Base-by-base conservation (phyloP, 441 rosid species). In the Monsonia emarginata region DNA sequence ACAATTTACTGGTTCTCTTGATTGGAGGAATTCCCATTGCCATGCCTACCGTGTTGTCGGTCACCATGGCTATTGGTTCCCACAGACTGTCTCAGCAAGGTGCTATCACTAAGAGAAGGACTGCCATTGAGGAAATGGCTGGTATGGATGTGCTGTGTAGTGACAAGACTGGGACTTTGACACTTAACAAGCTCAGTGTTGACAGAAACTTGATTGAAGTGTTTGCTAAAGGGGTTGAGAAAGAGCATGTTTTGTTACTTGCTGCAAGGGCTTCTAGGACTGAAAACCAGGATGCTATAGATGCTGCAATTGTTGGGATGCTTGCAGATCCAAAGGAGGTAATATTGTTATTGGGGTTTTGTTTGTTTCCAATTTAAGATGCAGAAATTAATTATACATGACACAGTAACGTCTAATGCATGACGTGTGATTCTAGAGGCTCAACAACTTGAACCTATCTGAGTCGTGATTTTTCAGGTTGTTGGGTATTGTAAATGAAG, bases 51-150 rank as follows among this genome's bases (percentile, higher is more conserved):
- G 91, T 86, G 48, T 70, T 86, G 70, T 84, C 97, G 0, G 96
- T 91, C 56, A 91, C 97, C 0, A 91, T 91, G 98, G 98, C 98
- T 62, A 92, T 92, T 69, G 98, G 98, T 14, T 92, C 98, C 16
- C 98, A 92, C 81, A 85, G 80, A 65, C 63, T 92, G 57, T 81
- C 98, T 59, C 75, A 85, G 74, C 95, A 92, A 76, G 98, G 98
- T 52, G 98, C 98, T 61, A 92, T 92, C 69, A 92, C 98, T 4
- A 92, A 92, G 80, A 78, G 98, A 16, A 92, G 89, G 98, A 91
- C 98, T 18, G 96, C 98, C 50, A 91, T 91, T 24, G 98, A 91
- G 71, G 98, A 91, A 68, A 81, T 90, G 97, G 88, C 90, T 42
- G 90, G 90, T 36, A 86, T 86, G 88, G 87, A 86, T 73, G 89